Evolutionary conservation across 2,329 filamentous ascomycete genomes (phyloP).

Genomic region (Pseudogymnoascus sp.): DNA sequence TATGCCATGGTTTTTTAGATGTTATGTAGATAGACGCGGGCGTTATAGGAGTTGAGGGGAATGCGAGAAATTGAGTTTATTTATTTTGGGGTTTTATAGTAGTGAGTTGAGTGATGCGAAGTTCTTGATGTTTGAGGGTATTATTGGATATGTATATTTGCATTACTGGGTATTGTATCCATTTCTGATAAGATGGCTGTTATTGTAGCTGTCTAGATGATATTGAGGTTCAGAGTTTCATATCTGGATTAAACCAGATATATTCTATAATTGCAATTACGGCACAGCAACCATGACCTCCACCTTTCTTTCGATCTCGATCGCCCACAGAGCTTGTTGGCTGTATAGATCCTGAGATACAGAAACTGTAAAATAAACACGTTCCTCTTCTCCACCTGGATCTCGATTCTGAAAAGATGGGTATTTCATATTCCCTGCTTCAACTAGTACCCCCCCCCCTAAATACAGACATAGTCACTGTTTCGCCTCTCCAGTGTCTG

Average conservation of each 20-base stretch:
- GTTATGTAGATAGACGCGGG: neutral
- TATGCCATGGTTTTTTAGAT: neutral
- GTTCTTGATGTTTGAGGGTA: neutral
- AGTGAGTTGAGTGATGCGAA: neutral
- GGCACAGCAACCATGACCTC: neutral
- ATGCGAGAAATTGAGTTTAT: neutral
- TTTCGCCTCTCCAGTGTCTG: neutral
- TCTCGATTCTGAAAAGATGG: conserved; percentile 44
- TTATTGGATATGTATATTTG: neutral
- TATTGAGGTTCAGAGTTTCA: neutral
- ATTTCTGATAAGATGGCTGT: neutral
- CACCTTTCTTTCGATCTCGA: neutral
- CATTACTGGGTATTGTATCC: neutral
- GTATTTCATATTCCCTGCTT: conserved; percentile 67
- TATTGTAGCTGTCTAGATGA: neutral
- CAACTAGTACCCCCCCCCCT: conserved; percentile 47
- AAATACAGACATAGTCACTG: neutral
- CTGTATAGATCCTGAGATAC: neutral
- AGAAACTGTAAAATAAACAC: neutral
- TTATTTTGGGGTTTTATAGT: neutral
- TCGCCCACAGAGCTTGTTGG: neutral
- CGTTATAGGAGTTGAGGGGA: neutral
- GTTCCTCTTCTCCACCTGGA: conserved; percentile 22
- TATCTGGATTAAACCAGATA: neutral
- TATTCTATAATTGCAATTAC: neutral